These are phyloP conservation scores for Crithidia acanthocephali DNA, from an alignment of 208 protist species.

Conservation along the genomic window DNA sequence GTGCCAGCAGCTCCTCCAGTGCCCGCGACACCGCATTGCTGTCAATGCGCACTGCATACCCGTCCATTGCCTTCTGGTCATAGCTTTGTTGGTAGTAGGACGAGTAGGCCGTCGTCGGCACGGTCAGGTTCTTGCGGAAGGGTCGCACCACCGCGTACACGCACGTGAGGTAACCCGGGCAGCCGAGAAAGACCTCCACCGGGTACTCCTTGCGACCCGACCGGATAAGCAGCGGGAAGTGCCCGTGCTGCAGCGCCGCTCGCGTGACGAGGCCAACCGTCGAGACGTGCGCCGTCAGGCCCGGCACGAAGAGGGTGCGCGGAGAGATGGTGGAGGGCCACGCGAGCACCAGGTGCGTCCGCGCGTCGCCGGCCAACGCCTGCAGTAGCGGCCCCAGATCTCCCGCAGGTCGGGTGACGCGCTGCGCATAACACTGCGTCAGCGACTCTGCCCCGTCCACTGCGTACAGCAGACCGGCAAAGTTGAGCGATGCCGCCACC, in stretches of 20 bases:
- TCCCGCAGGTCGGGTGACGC: slow-evolving; percentile 40
- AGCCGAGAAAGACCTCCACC: slow-evolving; percentile 60
- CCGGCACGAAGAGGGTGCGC: slow-evolving; percentile 31
- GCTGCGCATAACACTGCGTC: slow-evolving; percentile 27
- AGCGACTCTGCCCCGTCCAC: slow-evolving; percentile 53
- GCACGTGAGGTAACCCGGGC: slow-evolving; percentile 63
- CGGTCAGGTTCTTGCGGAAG: slow-evolving; percentile 17
- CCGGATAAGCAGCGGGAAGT: slow-evolving; percentile 36
- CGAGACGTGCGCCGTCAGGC: slow-evolving; percentile 31
- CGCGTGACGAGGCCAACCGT: slow-evolving; percentile 32
- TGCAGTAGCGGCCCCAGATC: slow-evolving; percentile 59
- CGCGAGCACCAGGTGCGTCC: slow-evolving; percentile 31
- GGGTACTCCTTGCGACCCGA: slow-evolving; percentile 37
- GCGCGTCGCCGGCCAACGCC: slow-evolving; percentile 33
- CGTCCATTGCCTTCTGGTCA: background rate
- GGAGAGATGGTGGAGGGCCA: slow-evolving; percentile 37
- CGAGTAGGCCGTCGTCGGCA: slow-evolving; percentile 40
- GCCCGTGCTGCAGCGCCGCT: slow-evolving; percentile 6
- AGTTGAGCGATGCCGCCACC: slow-evolving; percentile 58
- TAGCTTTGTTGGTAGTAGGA: slow-evolving; percentile 33
- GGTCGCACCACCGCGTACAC: slow-evolving; percentile 37
- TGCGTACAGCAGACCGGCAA: slow-evolving; percentile 58
- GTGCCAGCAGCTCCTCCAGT: slow-evolving; percentile 9
- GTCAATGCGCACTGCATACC: slow-evolving; percentile 40
- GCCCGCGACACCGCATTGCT: slow-evolving; percentile 7